Evolutionary conservation across 495 filamentous ascomycete species (phyloP), one percentile per base, ranked within the genome.

Genomic region (Clohesyomyces aquaticus): DNA sequence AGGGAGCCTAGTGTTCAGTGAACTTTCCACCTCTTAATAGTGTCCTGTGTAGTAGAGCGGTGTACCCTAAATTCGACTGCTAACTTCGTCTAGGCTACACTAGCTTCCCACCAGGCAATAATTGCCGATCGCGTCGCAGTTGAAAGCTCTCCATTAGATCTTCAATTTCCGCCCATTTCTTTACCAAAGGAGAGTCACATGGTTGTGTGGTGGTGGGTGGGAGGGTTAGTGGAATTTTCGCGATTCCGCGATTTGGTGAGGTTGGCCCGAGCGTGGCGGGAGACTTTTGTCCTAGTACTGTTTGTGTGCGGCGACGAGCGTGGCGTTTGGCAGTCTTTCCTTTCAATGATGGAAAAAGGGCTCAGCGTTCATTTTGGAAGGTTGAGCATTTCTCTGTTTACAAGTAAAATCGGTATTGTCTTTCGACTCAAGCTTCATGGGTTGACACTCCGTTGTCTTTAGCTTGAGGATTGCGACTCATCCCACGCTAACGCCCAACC

Each of bases 211-310:
- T 38, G 32, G 32, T 6, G 6, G 32, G 32, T 38, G 32, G 32
- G 32, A 14, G 6, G 14, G 32, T 38, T 38, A 14, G 32, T 38
- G 32, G 32, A 38, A 38, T 6, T 38, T 38, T 38, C 32, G 32
- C 32, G 32, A 6, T 38, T 38, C 32, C 32, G 32, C 32, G 43
- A 8, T 47, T 47, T 47, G 43, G 43, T 47, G 43, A n/a, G 43
- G 43, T 6, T 47, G 16, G 43, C 16, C 43, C 14, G 4, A 8
- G 21, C 14, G 43, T 47, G 43, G 8, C 14, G 21, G 43, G 43
- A 47, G 21, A 47, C 43, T 47, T 47, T 47, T 47, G 43, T 47
- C 43, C 43, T 47, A 47, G 43, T 47, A 47, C 43, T 47, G 43
- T 47, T n/a, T n/a, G n/a, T n/a, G n/a, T n/a, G n/a, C n/a, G n/a